Conservation (phyloP, 2,329 filamentous ascomycete species). For the Thelonectria discophora region DNA sequence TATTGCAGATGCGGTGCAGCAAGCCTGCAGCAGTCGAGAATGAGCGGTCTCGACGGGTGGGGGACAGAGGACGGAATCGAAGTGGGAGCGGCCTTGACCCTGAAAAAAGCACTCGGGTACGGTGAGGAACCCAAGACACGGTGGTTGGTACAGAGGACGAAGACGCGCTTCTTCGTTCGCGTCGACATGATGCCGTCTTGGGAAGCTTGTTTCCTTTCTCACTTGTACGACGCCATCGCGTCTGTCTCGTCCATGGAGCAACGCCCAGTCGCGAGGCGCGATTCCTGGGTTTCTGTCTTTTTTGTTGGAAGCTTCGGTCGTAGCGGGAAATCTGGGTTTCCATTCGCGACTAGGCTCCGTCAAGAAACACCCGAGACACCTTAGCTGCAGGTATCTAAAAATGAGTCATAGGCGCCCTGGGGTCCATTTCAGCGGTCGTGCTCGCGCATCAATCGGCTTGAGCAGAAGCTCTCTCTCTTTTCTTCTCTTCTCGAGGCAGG, state of each 20-base stretch:
- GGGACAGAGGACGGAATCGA: neutral
- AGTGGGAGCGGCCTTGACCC: slow-evolving; percentile 28
- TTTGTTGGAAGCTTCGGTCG: no score
- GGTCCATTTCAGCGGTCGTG: slow-evolving; percentile 45
- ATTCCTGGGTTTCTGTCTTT: neutral
- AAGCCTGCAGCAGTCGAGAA: slow-evolving; percentile 8
- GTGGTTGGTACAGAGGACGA: neutral
- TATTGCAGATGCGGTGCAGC: slow-evolving; percentile 10
- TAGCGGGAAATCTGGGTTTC: neutral
- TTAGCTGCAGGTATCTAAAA: slow-evolving; percentile 39
- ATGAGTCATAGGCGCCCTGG: slow-evolving; percentile 44
- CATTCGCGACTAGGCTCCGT: slow-evolving; percentile 5
- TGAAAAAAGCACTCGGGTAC: slow-evolving; percentile 23
- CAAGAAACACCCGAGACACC: slow-evolving; percentile 9
- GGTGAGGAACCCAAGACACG: neutral
- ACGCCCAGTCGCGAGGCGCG: slow-evolving; percentile 16
- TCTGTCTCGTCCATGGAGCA: slow-evolving; percentile 22
- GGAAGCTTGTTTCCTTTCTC: neutral
- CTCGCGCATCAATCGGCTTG: slow-evolving; percentile 43
- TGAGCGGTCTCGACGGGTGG: slow-evolving; percentile 6
- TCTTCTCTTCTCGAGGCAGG: no score
- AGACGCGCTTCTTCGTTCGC: neutral
- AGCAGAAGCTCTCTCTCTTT: slow-evolving; percentile 33
- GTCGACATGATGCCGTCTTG: neutral
- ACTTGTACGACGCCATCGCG: slow-evolving; percentile 7